phyloP scores from a whole-genome alignment of 129 eudicot genomes.

The Heracleum sosnowskyi region DNA sequence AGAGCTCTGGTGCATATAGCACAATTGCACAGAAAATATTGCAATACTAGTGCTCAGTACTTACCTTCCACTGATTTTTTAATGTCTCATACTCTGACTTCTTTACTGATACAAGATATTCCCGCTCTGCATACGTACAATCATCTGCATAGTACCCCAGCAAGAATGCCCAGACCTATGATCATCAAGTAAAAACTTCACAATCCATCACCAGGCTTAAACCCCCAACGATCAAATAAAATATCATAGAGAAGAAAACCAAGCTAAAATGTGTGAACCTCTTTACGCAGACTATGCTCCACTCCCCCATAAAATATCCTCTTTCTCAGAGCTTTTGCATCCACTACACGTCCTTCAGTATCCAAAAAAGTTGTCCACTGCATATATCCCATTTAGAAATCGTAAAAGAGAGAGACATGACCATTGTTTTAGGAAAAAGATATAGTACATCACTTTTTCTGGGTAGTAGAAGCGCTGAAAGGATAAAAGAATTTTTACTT shows the following conservation, averaged over 20 bases:
- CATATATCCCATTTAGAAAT: constrained; percentile 17
- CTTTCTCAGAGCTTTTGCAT: constrained; percentile 59
- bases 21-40: not conserved
- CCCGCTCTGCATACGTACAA: constrained; percentile 86
- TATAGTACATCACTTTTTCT: not conserved
- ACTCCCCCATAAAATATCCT: constrained; percentile 94
- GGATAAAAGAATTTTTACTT: not conserved
- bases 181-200: constrained; percentile 1
- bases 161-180: constrained; percentile 80
- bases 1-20: not conserved
- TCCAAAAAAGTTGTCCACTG: constrained; percentile 86
- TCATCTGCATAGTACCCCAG: constrained; percentile 65
- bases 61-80: constrained; percentile 94
- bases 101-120: constrained; percentile 54
- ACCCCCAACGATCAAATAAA: not conserved
- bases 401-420: not conserved
- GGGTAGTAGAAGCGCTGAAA: not conserved
- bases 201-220: constrained; percentile 14
- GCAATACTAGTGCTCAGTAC: not conserved
- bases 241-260: not conserved
- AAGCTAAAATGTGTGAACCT: constrained; percentile 36
- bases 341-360: constrained; percentile 72
- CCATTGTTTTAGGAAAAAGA: not conserved
- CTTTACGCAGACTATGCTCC: constrained; percentile 69
- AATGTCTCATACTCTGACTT: constrained; percentile 74